phyloP scores from a whole-genome alignment of 2,329 filamentous ascomycete species.

The Penicillium hordei region DNA sequence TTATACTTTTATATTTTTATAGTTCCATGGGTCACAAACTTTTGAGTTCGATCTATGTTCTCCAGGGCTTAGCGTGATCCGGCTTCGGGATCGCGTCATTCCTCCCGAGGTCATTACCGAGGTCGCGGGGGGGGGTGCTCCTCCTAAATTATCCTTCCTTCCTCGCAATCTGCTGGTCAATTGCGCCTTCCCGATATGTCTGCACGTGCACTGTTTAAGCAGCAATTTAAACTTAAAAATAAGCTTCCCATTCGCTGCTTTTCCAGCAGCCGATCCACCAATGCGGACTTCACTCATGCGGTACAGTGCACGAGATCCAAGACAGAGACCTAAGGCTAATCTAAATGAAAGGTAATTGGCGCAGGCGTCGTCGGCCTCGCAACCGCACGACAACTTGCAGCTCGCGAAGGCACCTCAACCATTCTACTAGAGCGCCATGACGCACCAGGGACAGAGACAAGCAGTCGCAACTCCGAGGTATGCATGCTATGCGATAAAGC shows the following conservation, averaged over 20 bases:
- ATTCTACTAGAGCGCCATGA: slow-evolving; percentile 79
- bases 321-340: not conserved
- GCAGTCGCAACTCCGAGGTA: slow-evolving; percentile 83
- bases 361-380: slow-evolving; percentile 77
- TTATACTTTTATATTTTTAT: not conserved
- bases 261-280: slow-evolving; percentile 41
- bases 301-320: slow-evolving; percentile 30
- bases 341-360: slow-evolving; percentile 56
- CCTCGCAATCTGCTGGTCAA: slow-evolving; percentile 8
- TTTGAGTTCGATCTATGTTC: not conserved
- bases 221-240: not conserved
- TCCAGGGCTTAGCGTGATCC: not conserved
- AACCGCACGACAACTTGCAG: slow-evolving; percentile 70
- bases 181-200: slow-evolving; percentile 13
- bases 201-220: slow-evolving; percentile 11
- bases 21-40: not conserved
- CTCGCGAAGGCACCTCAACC: slow-evolving; percentile 60
- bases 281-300: slow-evolving; percentile 64
- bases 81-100: not conserved
- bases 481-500: not conserved
- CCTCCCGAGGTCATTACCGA: not conserved
- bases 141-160: not conserved
- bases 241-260: slow-evolving; percentile 35
- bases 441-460: slow-evolving; percentile 78
- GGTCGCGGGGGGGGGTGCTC: slow-evolving; percentile 1